Conservation (phyloP, 129 eudicot genomes). For the Tagetes patula region DNA sequence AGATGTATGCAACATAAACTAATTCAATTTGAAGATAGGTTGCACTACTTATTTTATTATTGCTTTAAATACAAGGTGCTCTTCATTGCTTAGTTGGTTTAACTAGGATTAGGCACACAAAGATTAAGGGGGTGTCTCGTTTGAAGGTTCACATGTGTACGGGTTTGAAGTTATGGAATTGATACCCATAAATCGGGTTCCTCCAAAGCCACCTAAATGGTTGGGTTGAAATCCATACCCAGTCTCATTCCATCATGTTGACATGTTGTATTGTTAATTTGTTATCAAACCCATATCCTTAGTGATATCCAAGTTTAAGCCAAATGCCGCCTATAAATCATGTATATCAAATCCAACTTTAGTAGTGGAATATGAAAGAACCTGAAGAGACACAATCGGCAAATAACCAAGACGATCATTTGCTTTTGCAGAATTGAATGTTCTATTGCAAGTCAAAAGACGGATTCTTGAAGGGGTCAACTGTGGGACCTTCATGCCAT, state of each 20-base stretch:
- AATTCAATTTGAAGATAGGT: neutral
- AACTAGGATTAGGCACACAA: neutral
- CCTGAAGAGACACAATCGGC: conserved; percentile 91
- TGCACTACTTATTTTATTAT: neutral
- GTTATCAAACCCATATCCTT: neutral
- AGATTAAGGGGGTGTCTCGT: neutral
- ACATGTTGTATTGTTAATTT: neutral
- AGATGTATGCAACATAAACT: conserved; percentile 4
- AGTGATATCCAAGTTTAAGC: neutral
- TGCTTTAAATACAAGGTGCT: neutral
- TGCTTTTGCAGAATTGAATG: conserved; percentile 85
- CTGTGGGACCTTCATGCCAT: conserved; percentile 96
- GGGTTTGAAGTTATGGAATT: neutral
- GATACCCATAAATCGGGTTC: neutral
- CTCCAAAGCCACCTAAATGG: neutral
- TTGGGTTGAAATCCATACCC: neutral
- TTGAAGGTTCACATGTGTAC: neutral
- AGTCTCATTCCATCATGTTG: neutral
- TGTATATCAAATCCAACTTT: conserved; percentile 13
- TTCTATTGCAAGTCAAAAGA: conserved; percentile 75
- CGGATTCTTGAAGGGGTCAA: conserved; percentile 96
- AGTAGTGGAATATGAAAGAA: conserved; percentile 25
- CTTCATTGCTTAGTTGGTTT: neutral
- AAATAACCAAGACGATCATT: conserved; percentile 84
- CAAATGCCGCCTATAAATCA: neutral